These are phyloP conservation scores for Serendipita vermifera DNA, from an alignment of 768 basidiomycete species.

Conservation along the genomic window DNA sequence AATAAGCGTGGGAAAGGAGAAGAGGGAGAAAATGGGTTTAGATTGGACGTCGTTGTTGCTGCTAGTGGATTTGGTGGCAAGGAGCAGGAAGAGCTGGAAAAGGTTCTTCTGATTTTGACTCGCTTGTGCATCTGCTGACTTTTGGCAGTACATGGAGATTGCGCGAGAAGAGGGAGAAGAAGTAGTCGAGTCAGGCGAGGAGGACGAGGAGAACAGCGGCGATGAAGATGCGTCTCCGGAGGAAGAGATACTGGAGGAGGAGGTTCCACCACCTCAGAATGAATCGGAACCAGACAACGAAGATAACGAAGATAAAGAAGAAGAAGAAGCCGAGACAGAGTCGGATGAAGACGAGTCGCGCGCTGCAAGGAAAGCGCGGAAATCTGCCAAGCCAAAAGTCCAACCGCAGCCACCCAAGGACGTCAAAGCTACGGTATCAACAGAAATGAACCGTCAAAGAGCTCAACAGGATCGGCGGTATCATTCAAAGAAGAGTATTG, in stretches of 20 bases:
- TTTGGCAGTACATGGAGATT: slow-evolving; percentile 52
- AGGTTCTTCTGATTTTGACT: slow-evolving; percentile 34
- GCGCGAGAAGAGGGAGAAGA: slow-evolving; percentile 28
- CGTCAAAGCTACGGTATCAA: slow-evolving; percentile 47
- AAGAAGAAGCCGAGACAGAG: slow-evolving; percentile 14
- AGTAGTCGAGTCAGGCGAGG: slow-evolving; percentile 26
- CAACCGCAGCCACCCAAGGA: slow-evolving; percentile 25
- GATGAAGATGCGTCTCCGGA: slow-evolving; percentile 17
- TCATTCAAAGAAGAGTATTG: slow-evolving; percentile 58
- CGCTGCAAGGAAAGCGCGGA: slow-evolving; percentile 12
- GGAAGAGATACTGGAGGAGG: slow-evolving; percentile 11
- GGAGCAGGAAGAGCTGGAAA: slow-evolving; percentile 69
- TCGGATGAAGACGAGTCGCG: not conserved
- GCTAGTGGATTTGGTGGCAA: slow-evolving; percentile 87
- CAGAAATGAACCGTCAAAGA: slow-evolving; percentile 46
- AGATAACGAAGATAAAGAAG: slow-evolving; percentile 17
- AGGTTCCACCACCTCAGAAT: slow-evolving; percentile 12
- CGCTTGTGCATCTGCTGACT: slow-evolving; percentile 18
- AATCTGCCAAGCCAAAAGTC: slow-evolving; percentile 14
- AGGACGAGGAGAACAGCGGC: slow-evolving; percentile 22
- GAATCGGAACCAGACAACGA: slow-evolving; percentile 17
- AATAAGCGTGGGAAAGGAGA: slow-evolving; percentile 22
- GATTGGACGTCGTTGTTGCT: slow-evolving; percentile 79
- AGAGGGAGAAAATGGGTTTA: slow-evolving; percentile 43
- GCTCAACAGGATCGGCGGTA: slow-evolving; percentile 57